Evolutionary conservation across 225 moss, liverwort and hornwort genomes (phyloP).

Genomic region (Physcomitrium patens): DNA sequence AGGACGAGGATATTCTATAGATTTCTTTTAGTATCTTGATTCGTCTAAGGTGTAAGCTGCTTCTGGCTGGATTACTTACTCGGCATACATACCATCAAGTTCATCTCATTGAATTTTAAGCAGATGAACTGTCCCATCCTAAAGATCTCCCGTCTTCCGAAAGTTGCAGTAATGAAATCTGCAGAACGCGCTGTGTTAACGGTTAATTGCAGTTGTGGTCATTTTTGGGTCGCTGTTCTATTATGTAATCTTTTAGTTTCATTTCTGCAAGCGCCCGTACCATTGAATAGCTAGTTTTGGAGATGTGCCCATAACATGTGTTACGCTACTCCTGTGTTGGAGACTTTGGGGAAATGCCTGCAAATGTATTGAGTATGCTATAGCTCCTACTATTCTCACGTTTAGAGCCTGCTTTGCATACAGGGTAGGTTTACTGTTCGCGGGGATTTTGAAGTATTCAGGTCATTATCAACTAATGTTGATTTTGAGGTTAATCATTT

Average conservation of each 20-base stretch:
- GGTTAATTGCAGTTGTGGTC: constrained; percentile 5
- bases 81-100: too few relatives aligned
- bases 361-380: constrained; percentile 1
- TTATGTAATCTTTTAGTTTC: not conserved
- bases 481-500: not conserved
- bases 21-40: not conserved
- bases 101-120: too few relatives aligned
- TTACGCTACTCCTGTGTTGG: not conserved
- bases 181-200: not conserved
- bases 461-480: not conserved
- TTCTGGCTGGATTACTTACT: not conserved
- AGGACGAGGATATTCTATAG: not conserved
- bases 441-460: not conserved
- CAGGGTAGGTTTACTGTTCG: not conserved
- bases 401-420: not conserved
- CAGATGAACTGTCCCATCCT: too few relatives aligned
- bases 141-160: too few relatives aligned
- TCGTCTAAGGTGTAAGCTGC: not conserved
- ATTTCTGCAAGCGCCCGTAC: constrained; percentile 5
- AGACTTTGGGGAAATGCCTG: constrained; percentile 1
- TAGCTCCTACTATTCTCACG: not conserved
- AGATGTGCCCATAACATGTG: too few relatives aligned
- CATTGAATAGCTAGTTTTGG: not conserved
- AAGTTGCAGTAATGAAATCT: too few relatives aligned
- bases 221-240: not conserved